A percentile compares a stretch with the other conserved stretches of the same genome.
Evolutionary conservation across 768 basidiomycete species (phyloP).

Genomic region (Gelatoporia subvermispora): DNA sequence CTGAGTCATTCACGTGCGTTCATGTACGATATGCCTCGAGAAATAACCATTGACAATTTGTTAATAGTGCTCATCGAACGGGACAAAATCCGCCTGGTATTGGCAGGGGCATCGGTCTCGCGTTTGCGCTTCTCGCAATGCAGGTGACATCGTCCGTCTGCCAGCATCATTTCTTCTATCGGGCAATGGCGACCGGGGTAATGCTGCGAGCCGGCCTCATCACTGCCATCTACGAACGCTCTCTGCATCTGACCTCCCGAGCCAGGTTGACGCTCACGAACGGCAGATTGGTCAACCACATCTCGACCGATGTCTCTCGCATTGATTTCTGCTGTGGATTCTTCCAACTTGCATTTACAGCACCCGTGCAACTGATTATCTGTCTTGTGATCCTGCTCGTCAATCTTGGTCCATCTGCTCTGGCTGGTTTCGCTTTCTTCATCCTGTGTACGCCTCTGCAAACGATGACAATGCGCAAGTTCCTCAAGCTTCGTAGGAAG

Average conservation of each 20-base stretch:
- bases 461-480: constrained; percentile 62
- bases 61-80: constrained; percentile 17
- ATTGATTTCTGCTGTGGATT: constrained; percentile 84
- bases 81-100: constrained; percentile 32
- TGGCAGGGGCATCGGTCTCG: constrained; percentile 67
- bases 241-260: constrained; percentile 70
- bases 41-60: background rate
- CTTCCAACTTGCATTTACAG: constrained; percentile 78
- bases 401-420: constrained; percentile 60
- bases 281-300: constrained; percentile 89
- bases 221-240: constrained; percentile 77
- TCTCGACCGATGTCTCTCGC: constrained; percentile 86
- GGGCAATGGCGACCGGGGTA: constrained; percentile 68
- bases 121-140: constrained; percentile 63
- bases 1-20: constrained; percentile 48
- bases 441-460: constrained; percentile 71
- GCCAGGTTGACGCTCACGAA: constrained; percentile 78
- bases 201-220: constrained; percentile 82
- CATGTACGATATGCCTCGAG: background rate
- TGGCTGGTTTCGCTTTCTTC: constrained; percentile 59
- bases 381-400: constrained; percentile 71
- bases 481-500: constrained; percentile 65
- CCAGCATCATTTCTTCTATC: constrained; percentile 82
- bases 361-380: constrained; percentile 72
- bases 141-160: constrained; percentile 64